Evolutionary conservation across 2,329 filamentous ascomycete species (phyloP).

Genomic region (Trichoderma sp.): DNA sequence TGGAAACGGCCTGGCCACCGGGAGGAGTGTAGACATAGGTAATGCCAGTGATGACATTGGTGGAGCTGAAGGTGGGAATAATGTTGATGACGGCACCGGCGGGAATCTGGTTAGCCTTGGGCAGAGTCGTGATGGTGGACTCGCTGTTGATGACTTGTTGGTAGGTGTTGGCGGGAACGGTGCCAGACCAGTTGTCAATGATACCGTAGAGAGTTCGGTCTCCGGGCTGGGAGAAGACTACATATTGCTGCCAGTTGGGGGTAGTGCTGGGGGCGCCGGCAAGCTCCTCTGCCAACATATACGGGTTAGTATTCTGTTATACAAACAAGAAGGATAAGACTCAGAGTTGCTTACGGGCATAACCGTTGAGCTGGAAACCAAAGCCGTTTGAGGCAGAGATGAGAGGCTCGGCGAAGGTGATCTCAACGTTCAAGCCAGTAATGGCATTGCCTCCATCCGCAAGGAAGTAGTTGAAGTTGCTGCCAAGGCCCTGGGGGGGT

Average conservation of each 20-base stretch:
- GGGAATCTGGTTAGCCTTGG: not conserved
- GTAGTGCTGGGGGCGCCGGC: not conserved
- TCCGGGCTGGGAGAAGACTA: not conserved
- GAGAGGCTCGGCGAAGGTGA: not conserved
- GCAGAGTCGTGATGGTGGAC: not conserved
- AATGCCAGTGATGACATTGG: not conserved
- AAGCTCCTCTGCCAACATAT: not conserved
- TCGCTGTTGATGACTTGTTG: not conserved
- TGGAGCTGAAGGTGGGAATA: not conserved
- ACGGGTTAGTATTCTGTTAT: not conserved
- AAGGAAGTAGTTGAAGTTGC: slow-evolving; percentile 11
- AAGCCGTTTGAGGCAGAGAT: not conserved
- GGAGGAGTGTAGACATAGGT: not conserved
- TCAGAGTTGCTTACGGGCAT: not conserved
- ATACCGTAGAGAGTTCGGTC: not conserved
- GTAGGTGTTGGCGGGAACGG: not conserved
- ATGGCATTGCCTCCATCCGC: slow-evolving; percentile 6
- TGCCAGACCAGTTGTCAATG: slow-evolving; percentile 2
- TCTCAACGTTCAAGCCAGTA: slow-evolving; percentile 3
- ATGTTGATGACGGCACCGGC: not conserved
- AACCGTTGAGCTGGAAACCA: not conserved
- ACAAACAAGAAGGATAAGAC: not conserved
- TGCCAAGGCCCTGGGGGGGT: not conserved
- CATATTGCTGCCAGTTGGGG: slow-evolving; percentile 10
- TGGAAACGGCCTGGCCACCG: not conserved